Percentiles rank a stretch among this genome's conserved stretches.
Evolutionary conservation across 139 green algal species (phyloP).

Genomic region (Nannochloris sp.): DNA sequence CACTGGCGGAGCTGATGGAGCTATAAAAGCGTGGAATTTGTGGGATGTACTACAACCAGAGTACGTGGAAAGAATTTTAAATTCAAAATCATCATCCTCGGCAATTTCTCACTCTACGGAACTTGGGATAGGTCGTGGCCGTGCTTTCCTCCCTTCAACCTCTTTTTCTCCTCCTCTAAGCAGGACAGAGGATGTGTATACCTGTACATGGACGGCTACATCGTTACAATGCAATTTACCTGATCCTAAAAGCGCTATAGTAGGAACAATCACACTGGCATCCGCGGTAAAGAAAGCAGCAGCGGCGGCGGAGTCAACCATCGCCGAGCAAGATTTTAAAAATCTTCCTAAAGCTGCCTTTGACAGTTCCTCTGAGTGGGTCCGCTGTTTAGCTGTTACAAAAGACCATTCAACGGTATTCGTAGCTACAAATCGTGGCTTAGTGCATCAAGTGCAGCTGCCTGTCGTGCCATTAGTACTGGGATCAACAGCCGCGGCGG

Average conservation of each 20-base stretch:
- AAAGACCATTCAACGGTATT: neutral
- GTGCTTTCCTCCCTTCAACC: neutral
- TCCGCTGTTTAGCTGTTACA: slow-evolving; percentile 19
- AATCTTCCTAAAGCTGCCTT: neutral
- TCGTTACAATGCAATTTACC: neutral
- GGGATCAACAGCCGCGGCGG: too few relatives aligned
- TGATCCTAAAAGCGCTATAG: slow-evolving; percentile 33
- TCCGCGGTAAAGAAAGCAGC: neutral
- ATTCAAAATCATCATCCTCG: slow-evolving; percentile 5
- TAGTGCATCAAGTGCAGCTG: slow-evolving; percentile 18
- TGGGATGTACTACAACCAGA: slow-evolving; percentile 24
- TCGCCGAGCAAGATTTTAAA: too few relatives aligned
- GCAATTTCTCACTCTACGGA: neutral
- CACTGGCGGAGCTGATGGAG: slow-evolving; percentile 32
- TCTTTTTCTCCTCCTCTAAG: neutral
- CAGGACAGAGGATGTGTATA: too few relatives aligned
- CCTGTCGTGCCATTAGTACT: too few relatives aligned
- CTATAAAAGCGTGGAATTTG: slow-evolving; percentile 31
- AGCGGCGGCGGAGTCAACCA: neutral
- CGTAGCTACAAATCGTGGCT: slow-evolving; percentile 26
- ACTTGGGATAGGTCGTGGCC: neutral
- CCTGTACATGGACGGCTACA: neutral
- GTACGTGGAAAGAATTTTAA: slow-evolving; percentile 23
- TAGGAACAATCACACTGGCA: neutral
- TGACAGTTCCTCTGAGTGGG: slow-evolving; percentile 23